These are phyloP conservation scores for Phytophthora meadii DNA, from an alignment of 352 stramenopile species.

Conservation along the genomic window DNA sequence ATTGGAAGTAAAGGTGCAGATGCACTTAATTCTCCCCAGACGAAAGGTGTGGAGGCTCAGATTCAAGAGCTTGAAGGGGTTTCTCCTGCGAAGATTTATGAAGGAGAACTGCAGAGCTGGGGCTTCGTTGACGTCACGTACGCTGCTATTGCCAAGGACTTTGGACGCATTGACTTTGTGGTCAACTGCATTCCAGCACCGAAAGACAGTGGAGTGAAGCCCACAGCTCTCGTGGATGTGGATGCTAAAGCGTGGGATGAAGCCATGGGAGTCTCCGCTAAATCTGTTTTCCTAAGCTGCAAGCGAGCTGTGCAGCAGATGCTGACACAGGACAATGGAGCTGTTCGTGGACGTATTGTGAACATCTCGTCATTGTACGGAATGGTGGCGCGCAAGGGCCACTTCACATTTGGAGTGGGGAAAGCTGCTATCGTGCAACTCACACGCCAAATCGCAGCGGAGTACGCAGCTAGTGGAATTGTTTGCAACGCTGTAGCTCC, in stretches of 20 bases:
- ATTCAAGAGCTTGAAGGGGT: constrained; percentile 37
- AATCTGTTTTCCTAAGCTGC: constrained; percentile 73
- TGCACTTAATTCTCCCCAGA: constrained; percentile 17
- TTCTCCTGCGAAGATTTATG: constrained; percentile 39
- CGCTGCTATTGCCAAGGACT: constrained; percentile 44
- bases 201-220: constrained; percentile 39
- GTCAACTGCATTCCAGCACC: constrained; percentile 67
- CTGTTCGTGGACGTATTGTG: constrained; percentile 65
- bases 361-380: constrained; percentile 71
- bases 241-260: constrained; percentile 60
- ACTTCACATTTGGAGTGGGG: constrained; percentile 72
- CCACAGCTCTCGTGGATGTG: constrained; percentile 45
- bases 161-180: constrained; percentile 76
- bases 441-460: constrained; percentile 64
- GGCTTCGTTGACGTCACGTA: constrained; percentile 61
- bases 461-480: constrained; percentile 67
- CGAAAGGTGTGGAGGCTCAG: constrained; percentile 51
- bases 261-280: constrained; percentile 66
- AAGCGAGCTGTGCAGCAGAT: constrained; percentile 72
- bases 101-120: constrained; percentile 60
- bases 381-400: constrained; percentile 62
- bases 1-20: constrained; percentile 42
- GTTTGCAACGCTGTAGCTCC: constrained; percentile 71
- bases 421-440: constrained; percentile 74
- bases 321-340: constrained; percentile 61